These are phyloP conservation scores for Austroboletus novae-zelandiae DNA, from an alignment of 1,284 basidiomycete genomes.

Conservation along the genomic window DNA sequence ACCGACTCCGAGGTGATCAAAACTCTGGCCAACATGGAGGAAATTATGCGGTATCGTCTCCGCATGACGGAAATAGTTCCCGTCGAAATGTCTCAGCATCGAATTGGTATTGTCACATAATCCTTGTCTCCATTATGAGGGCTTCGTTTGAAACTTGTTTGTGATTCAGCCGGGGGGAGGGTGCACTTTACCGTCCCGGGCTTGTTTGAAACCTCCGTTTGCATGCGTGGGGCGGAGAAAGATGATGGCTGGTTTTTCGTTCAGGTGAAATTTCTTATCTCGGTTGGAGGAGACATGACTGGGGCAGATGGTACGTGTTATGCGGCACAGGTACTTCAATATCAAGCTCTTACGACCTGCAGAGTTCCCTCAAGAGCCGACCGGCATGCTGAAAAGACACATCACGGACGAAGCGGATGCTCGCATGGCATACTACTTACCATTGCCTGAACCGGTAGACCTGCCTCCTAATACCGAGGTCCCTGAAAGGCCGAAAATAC, in stretches of 20 bases:
- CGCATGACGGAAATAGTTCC: conserved; percentile 73
- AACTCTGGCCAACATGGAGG: conserved; percentile 71
- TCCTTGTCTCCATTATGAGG: conserved; percentile 7
- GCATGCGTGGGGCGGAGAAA: conserved; percentile 62
- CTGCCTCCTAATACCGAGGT: conserved; percentile 44
- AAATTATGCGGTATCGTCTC: conserved; percentile 73
- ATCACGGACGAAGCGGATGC: conserved; percentile 71
- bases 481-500: conserved; percentile 53
- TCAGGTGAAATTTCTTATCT: conserved; percentile 72
- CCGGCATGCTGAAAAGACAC: conserved; percentile 61
- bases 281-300: conserved; percentile 68
- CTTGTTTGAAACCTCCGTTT: conserved; percentile 76
- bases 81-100: conserved; percentile 70
- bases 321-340: background rate
- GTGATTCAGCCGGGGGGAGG: conserved; percentile 62
- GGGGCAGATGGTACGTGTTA: conserved; percentile 58
- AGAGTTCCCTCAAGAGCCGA: conserved; percentile 72
- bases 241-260: conserved; percentile 83
- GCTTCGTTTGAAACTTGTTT: conserved; percentile 15
- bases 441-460: conserved; percentile 40
- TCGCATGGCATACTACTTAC: conserved; percentile 61
- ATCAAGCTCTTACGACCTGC: background rate
- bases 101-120: conserved; percentile 51
- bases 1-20: conserved; percentile 63
- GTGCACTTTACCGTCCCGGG: conserved; percentile 72